Conservation (phyloP, 2,329 filamentous ascomycete genomes). For the Botrytis galanthina region DNA sequence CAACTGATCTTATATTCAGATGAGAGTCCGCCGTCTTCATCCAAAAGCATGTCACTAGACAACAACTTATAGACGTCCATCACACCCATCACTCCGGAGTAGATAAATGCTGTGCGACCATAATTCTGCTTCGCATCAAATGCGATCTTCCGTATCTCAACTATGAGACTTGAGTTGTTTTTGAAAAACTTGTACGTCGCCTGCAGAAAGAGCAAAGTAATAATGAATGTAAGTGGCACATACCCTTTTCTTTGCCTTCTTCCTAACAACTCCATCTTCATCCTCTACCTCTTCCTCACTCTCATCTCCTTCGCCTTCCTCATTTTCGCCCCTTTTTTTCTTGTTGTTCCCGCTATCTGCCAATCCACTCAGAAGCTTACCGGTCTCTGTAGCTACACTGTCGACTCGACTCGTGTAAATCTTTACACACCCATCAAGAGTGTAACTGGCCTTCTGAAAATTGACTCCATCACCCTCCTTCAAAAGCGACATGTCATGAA, state of each 20-base stretch:
- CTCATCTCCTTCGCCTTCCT: conserved; percentile 64
- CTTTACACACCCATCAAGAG: conserved; percentile 95
- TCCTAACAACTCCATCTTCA: conserved; percentile 50
- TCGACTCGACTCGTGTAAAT: conserved; percentile 98
- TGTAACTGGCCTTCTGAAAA: conserved; percentile 97
- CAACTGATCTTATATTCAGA: neutral
- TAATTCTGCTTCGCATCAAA: neutral
- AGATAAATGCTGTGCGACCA: neutral
- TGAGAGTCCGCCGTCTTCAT: neutral
- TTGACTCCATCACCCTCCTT: conserved; percentile 97
- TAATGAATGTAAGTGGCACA: conserved; percentile 26
- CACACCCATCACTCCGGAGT: neutral
- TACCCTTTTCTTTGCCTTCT: conserved; percentile 75
- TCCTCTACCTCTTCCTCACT: conserved; percentile 59
- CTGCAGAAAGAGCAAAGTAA: neutral
- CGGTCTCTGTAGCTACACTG: conserved; percentile 95
- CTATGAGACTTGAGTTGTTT: conserved; percentile 9
- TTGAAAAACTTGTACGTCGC: neutral
- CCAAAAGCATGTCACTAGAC: neutral
- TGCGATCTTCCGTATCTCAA: neutral
- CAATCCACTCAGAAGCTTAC: conserved; percentile 87
- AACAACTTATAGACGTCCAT: neutral
- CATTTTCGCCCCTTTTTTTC: conserved; percentile 67
- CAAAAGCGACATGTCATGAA: conserved; percentile 96
- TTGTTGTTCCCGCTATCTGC: conserved; percentile 78